phyloP scores from a whole-genome alignment of 768 basidiomycete species.

The Tulasnella sp. region DNA sequence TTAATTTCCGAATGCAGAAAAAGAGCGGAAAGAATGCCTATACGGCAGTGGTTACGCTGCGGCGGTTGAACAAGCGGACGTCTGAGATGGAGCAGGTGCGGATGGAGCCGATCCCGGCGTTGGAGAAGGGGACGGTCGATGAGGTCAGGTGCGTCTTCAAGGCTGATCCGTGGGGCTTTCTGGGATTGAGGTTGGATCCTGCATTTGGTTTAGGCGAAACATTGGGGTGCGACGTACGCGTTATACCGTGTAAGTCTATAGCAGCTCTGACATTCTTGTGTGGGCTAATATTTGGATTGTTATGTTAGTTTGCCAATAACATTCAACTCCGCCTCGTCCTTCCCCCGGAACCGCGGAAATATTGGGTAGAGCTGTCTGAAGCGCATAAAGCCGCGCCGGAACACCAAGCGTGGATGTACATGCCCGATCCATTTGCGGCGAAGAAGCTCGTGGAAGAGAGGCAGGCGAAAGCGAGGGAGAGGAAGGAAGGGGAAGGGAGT shows the following conservation, averaged over 20 bases:
- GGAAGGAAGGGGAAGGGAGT: conserved; percentile 29
- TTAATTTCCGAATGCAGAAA: conserved; percentile 12
- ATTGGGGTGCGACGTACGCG: conserved; percentile 83
- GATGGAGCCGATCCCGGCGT: conserved; percentile 61
- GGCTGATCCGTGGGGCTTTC: background rate
- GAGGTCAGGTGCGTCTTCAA: conserved; percentile 31
- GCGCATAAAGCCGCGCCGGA: conserved; percentile 57
- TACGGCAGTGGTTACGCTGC: conserved; percentile 60
- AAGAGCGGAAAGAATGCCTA: conserved; percentile 14
- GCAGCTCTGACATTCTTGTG: too few relatives aligned
- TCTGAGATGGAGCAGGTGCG: conserved; percentile 55
- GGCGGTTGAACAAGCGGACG: conserved; percentile 54
- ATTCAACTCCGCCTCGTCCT: conserved; percentile 62
- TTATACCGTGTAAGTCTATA: conserved; percentile 55
- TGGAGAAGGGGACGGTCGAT: conserved; percentile 48
- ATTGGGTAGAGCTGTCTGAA: conserved; percentile 64
- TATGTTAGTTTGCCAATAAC: conserved; percentile 53
- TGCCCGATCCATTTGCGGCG: conserved; percentile 75
- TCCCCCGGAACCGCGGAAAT: conserved; percentile 74
- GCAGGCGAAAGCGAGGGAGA: conserved; percentile 44
- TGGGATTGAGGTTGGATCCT: background rate
- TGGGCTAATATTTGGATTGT: background rate
- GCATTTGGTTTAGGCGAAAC: conserved; percentile 40
- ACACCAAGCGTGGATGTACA: conserved; percentile 76
- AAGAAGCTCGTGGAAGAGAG: conserved; percentile 51